These are phyloP conservation scores for Silybum marianum DNA, from an alignment of 129 eudicot genomes.

Conservation along the genomic window DNA sequence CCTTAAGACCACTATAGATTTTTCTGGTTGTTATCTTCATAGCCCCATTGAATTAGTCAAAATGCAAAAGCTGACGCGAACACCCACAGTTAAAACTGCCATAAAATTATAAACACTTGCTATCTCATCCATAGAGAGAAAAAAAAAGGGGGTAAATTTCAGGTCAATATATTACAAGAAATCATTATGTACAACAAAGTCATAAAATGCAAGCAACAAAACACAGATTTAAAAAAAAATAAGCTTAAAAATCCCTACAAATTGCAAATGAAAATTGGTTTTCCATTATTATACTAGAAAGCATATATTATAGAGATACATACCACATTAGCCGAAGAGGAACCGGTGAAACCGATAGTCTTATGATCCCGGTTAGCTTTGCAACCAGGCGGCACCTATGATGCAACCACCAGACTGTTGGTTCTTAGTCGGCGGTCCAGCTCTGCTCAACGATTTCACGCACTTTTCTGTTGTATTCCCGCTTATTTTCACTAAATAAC, in stretches of 20 bases:
- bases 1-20: background rate
- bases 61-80: background rate
- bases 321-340: slow-evolving; percentile 3
- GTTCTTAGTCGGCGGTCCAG: slow-evolving; percentile 74
- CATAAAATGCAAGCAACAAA: slow-evolving; percentile 22
- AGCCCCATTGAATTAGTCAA: background rate
- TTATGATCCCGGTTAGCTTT: background rate
- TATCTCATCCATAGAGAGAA: background rate
- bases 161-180: slow-evolving; percentile 27
- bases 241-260: slow-evolving; percentile 26
- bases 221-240: slow-evolving; percentile 5
- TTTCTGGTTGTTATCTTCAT: background rate
- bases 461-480: slow-evolving; percentile 76
- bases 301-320: slow-evolving; percentile 20
- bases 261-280: slow-evolving; percentile 28
- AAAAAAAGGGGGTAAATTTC: background rate
- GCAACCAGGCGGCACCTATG: background rate
- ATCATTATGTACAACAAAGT: slow-evolving; percentile 29
- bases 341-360: background rate
- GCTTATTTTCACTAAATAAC: slow-evolving; percentile 74
- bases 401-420: background rate
- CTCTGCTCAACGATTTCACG: slow-evolving; percentile 86
- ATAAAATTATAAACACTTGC: background rate
- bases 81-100: background rate
- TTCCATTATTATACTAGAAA: slow-evolving; percentile 26